phyloP scores from a whole-genome alignment of 2,329 filamentous ascomycete species.

The Bipolaris oryzae region DNA sequence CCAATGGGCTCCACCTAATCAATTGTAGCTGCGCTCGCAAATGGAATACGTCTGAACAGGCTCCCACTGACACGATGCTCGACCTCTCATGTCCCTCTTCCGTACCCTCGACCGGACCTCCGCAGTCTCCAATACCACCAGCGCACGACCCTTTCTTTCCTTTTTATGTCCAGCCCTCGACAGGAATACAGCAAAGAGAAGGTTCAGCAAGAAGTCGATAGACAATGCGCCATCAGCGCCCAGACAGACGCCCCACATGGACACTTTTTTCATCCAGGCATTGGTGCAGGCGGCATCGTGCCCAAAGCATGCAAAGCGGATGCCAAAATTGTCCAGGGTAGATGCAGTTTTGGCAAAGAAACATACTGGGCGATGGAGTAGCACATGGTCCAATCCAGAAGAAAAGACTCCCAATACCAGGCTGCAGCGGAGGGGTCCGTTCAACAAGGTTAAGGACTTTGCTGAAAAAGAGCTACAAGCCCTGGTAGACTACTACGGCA shows the following conservation, averaged over 20 bases:
- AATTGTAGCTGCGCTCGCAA: constrained; percentile 4
- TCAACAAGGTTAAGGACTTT: constrained; percentile 40
- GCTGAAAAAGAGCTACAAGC: constrained; percentile 53
- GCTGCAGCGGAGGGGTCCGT: constrained; percentile 21
- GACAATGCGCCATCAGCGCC: constrained; percentile 14
- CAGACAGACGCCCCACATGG: constrained; percentile 42
- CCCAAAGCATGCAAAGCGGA: constrained; percentile 53
- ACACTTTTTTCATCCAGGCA: constrained; percentile 60
- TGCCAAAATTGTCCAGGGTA: constrained; percentile 22
- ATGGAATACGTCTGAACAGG: constrained; percentile 26
- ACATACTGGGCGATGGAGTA: constrained; percentile 29
- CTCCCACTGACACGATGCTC: constrained; percentile 61
- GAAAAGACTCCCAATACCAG: constrained; percentile 16
- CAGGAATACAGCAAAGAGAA: constrained; percentile 15
- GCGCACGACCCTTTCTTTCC: constrained; percentile 34
- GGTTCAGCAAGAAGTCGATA: constrained; percentile 27
- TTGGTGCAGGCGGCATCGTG: constrained; percentile 61
- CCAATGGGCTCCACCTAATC: constrained; percentile 27
- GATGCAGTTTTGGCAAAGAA: constrained; percentile 6
- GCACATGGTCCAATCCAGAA: constrained; percentile 10
- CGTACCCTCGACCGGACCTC: constrained; percentile 61
- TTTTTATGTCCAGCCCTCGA: constrained; percentile 41
- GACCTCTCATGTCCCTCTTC: constrained; percentile 68
- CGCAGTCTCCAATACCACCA: constrained; percentile 54
- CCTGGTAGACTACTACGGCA: constrained; percentile 57